Conservation (phyloP, 225 moss, liverwort and hornwort species). For the Asterella californica region DNA sequence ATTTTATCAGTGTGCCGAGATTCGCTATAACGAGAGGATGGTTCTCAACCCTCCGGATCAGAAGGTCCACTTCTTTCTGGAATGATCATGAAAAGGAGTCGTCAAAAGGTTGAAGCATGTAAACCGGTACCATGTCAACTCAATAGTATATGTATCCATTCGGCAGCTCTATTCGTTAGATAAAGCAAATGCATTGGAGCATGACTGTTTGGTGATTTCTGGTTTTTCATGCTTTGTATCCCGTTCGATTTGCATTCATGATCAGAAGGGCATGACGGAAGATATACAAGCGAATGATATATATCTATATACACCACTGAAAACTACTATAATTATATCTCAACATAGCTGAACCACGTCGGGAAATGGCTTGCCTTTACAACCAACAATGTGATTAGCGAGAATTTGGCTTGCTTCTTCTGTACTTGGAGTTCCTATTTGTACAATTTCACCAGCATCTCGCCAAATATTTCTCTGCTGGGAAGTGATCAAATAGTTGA, state of each 20-base stretch:
- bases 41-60: not conserved
- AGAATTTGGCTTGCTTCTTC: not conserved
- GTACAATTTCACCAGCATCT: not conserved
- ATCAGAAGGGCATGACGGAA: no score
- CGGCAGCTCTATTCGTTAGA: not conserved
- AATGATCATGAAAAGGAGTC: not conserved
- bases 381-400: not conserved
- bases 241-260: no score
- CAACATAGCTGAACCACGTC: not conserved
- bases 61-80: not conserved
- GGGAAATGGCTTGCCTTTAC: not conserved
- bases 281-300: not conserved
- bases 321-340: no score
- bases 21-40: not conserved
- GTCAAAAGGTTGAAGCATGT: not conserved
- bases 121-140: no score
- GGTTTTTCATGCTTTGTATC: no score
- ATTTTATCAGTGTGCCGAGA: not conserved
- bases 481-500: not conserved
- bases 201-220: no score
- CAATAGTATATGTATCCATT: no score
- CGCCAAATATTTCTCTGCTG: not conserved
- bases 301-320: no score
- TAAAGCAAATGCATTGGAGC: no score
- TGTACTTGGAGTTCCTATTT: not conserved